Evolutionary conservation across 371 early-diverging fungal genomes (phyloP), one percentile per base, ranked within the genome.

Genomic region (Batrachochytrium dendrobatidis): DNA sequence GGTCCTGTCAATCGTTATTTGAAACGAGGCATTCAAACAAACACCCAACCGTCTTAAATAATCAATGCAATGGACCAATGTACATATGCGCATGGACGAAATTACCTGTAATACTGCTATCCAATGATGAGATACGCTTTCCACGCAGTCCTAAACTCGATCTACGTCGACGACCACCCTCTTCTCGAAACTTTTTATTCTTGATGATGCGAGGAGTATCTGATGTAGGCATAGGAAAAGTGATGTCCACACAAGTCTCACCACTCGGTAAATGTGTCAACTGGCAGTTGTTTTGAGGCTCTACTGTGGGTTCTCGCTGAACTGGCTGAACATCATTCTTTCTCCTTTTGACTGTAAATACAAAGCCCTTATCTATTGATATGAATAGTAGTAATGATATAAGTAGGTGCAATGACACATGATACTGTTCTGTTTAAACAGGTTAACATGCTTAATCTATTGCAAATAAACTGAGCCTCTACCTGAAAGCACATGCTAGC

Each of bases 281-380:
- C n/a, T n/a, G n/a, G n/a, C n/a, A n/a, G n/a, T n/a, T n/a, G n/a
- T n/a, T n/a, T n/a, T n/a, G n/a, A 12, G 39, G 39, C 15, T n/a
- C 39, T 12, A n/a, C n/a, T n/a, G 39, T 39, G 15, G 39, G 39
- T n/a, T 39, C 39, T 12, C 15, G 15, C 39, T 39, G 12, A n/a
- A 39, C 39, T n/a, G 39, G 39, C 39, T 15, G 39, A 12, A n/a
- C 15, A 12, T 39, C 15, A n/a, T 39, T n/a, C 39, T 39, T 39
- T 39, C 39, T 39, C 15, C 39, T 12, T n/a, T 39, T 39, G 39
- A 39, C 39, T n/a, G 12, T 39, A n/a, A 39, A 39, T n/a, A 39
- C 39, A 39, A 39, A 39, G 39, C 39, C 39, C 15, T 39, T n/a
- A n/a, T 39, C 39, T 39, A n/a, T 39, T n/a, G 39, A n/a, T n/a